These are phyloP conservation scores for Leccinum idahoense DNA, from an alignment of 1,284 basidiomycete species.

Conservation along the genomic window DNA sequence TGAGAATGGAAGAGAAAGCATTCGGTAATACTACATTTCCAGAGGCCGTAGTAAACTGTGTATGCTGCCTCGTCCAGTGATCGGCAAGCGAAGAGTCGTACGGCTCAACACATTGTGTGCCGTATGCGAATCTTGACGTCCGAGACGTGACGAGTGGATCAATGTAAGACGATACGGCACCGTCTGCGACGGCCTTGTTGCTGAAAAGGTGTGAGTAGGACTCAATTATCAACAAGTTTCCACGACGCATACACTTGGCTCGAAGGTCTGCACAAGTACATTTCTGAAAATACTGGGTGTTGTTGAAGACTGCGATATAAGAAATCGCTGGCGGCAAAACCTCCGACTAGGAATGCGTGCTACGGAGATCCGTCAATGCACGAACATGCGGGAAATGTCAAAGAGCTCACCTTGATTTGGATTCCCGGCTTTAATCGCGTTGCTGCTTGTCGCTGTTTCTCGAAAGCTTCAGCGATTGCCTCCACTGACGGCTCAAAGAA, in stretches of 20 bases:
- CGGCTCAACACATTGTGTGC: constrained; percentile 20
- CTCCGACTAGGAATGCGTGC: constrained; percentile 33
- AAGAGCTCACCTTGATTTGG: constrained; percentile 27
- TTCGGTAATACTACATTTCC: constrained; percentile 20
- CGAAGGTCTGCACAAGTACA: constrained; percentile 35
- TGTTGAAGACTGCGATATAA: constrained; percentile 36
- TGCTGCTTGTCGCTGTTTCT: constrained; percentile 28
- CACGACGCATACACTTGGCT: constrained; percentile 30
- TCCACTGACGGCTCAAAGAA: constrained; percentile 45
- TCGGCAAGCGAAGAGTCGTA: constrained; percentile 30
- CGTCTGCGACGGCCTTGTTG: constrained; percentile 54
- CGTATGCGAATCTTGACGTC: constrained; percentile 40
- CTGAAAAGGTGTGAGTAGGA: constrained; percentile 24
- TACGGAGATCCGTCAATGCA: not conserved
- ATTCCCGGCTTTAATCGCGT: constrained; percentile 11
- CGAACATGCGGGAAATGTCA: not conserved
- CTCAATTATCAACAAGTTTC: not conserved
- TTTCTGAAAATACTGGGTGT: constrained; percentile 23
- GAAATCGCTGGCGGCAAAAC: constrained; percentile 49
- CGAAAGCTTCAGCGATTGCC: constrained; percentile 36
- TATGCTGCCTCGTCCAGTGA: constrained; percentile 29
- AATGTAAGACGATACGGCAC: constrained; percentile 46
- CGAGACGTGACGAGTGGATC: constrained; percentile 44
- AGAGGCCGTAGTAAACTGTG: not conserved
- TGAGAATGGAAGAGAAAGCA: constrained; percentile 27